Evolutionary conservation across 2,329 filamentous ascomycete species (phyloP), one percentile per base, ranked within the genome.

Genomic region (Fusarium musae): DNA sequence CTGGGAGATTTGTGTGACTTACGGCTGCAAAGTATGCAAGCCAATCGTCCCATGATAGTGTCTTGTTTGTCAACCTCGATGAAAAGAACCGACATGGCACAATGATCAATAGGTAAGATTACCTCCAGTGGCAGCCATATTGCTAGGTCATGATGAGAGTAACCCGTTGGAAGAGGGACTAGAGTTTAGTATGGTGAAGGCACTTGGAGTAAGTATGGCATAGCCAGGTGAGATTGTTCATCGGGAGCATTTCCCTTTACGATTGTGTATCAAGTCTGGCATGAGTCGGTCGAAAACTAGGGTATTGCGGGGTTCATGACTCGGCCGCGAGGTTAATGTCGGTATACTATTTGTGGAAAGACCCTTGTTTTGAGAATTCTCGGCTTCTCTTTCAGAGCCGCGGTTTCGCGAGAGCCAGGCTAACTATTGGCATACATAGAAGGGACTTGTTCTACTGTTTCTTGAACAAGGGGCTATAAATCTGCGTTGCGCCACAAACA

Each of bases 11-110:
- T 5, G n/a, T 6, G 9, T 4, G 2, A 28, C 40, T n/a, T 34
- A 54, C 64, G 0, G 61, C 47, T 6, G 61, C 64, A 17, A 60
- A 66, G 6, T 47, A 49, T 6, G 65, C 62, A 42, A 54, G 64
- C 40, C 46, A 67, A 19, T 67, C 61, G 7, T 66, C 46, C 61
- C 61, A 54, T 1, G 26, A 19, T 5, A 60, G 3, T 0, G 21
- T 6, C 2, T 66, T 68, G 2, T 66, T 42, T 0, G 53, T 19
- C 16, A 66, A 15, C 1, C 40, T 40, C 0, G 53, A 8, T 4
- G 62, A 54, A 8, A 42, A 30, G 10, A 40, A 60, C 1, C 53
- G 53, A 12, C 53, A 67, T 1, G 61, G 61, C 1, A 66, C 53
- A 5, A 66, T 26, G 1, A 66, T 34, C 40, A 67, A 3, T 58